Conservation (phyloP, 805 yeast species). For the Jamesozyma rosinii region DNA sequence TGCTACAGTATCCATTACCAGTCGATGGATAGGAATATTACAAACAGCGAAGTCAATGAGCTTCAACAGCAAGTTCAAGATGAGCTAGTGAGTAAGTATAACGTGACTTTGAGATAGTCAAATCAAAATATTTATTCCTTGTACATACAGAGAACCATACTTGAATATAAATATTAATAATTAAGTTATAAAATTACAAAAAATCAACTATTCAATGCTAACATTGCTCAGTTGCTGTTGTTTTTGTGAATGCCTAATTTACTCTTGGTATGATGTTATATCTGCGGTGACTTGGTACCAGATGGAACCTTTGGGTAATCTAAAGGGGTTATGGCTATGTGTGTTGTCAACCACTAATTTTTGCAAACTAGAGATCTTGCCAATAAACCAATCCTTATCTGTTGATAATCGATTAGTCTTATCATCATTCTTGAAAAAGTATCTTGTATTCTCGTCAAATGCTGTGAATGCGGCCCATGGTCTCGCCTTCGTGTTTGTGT, state of each 20-base stretch:
- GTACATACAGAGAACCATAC: not conserved
- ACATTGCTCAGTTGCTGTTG: too few species aligned
- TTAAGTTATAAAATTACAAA: not conserved
- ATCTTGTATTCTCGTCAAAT: slow-evolving; percentile 70
- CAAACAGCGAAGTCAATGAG: slow-evolving; percentile 72
- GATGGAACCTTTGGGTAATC: slow-evolving; percentile 47
- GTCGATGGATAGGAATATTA: slow-evolving; percentile 87
- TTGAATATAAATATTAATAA: not conserved
- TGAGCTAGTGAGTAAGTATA: slow-evolving; percentile 43
- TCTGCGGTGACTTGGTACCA: slow-evolving; percentile 60
- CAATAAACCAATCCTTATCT: slow-evolving; percentile 75
- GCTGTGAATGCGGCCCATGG: slow-evolving; percentile 94
- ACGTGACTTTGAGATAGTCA: slow-evolving; percentile 46
- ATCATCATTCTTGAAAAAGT: slow-evolving; percentile 46
- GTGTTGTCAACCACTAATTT: slow-evolving; percentile 40
- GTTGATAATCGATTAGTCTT: slow-evolving; percentile 8
- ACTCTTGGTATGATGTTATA: slow-evolving; percentile 6
- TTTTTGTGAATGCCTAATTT: too few species aligned
- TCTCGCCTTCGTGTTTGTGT: slow-evolving; percentile 17
- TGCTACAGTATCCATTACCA: slow-evolving; percentile 90
- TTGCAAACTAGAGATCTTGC: slow-evolving; percentile 51
- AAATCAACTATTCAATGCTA: too few species aligned
- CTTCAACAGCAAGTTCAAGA: slow-evolving; percentile 59
- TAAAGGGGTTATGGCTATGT: slow-evolving; percentile 51
- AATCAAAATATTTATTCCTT: slow-evolving; percentile 1